A percentile compares a stretch with the other conserved stretches of the same genome.
phyloP scores from a whole-genome alignment of 192 early-diverging fungal species.

The Podochytrium sp. region DNA sequence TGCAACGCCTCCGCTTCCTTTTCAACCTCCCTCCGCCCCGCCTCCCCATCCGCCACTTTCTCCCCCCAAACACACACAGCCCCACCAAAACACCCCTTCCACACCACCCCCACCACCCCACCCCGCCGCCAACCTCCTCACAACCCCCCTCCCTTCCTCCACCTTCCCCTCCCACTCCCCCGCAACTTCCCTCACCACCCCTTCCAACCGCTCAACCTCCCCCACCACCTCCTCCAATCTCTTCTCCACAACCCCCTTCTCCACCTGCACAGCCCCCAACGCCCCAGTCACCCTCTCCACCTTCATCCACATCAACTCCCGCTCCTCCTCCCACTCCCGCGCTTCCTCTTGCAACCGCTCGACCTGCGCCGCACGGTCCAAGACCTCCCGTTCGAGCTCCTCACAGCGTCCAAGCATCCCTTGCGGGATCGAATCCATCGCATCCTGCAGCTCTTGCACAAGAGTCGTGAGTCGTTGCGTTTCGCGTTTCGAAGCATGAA shows the following conservation, averaged over 20 bases:
- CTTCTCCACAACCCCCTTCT: background rate
- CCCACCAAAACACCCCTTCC: background rate
- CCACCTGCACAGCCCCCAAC: background rate
- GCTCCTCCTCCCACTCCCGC: background rate
- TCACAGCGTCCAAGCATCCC: background rate
- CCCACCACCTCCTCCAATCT: background rate
- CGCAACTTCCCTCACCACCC: background rate
- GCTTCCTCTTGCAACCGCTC: constrained; percentile 6
- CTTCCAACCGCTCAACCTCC: background rate
- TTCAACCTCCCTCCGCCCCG: background rate
- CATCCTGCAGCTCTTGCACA: background rate
- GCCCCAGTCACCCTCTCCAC: background rate
- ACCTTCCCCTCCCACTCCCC: constrained; percentile 3
- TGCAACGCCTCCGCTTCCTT: background rate
- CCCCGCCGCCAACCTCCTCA: background rate
- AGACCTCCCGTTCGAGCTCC: constrained; percentile 5
- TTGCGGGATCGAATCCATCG: too few relatives aligned
- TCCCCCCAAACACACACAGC: background rate
- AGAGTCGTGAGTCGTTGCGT: constrained; percentile 23
- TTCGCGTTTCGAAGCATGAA: constrained; percentile 21
- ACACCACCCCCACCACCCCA: background rate
- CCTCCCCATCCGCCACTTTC: background rate
- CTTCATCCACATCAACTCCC: background rate
- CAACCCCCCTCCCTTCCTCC: background rate
- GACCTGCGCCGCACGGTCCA: background rate